Conservation (phyloP, 2,329 filamentous ascomycete species). For the Arthrobotrys megalospora region DNA sequence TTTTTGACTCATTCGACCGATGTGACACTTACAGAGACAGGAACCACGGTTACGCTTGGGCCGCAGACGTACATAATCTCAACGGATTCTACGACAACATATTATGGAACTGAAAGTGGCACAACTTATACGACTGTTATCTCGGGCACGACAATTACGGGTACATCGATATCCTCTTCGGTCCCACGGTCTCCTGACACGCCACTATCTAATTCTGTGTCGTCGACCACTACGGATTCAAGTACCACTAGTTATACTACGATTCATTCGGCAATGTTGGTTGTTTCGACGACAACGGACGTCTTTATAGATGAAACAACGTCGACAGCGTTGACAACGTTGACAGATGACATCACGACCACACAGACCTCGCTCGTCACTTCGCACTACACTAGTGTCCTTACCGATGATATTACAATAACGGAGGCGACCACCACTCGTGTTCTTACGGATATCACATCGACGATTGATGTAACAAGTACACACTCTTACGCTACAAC, state of each 20-base stretch:
- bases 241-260: constrained; percentile 1
- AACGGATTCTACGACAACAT: constrained; percentile 17
- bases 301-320: background rate
- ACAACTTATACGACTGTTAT: constrained; percentile 13
- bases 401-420: constrained; percentile 14
- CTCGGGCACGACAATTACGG: constrained; percentile 16
- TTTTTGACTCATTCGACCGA: background rate
- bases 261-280: background rate
- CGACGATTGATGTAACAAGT: constrained; percentile 12
- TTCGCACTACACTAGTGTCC: constrained; percentile 1
- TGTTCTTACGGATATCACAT: constrained; percentile 12
- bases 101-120: constrained; percentile 28
- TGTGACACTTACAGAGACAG: background rate
- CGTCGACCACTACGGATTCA: constrained; percentile 4
- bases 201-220: constrained; percentile 25
- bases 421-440: constrained; percentile 9
- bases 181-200: constrained; percentile 30
- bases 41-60: background rate
- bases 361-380: background rate
- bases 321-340: background rate
- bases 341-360: constrained; percentile 35
- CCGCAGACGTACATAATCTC: constrained; percentile 25
- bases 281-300: background rate
- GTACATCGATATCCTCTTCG: constrained; percentile 23
- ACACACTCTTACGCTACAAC: constrained; percentile 18